A percentile compares a stretch with the other conserved stretches of the same genome.
Evolutionary conservation across 768 basidiomycete species (phyloP).

Genomic region (Hericium coralloides): DNA sequence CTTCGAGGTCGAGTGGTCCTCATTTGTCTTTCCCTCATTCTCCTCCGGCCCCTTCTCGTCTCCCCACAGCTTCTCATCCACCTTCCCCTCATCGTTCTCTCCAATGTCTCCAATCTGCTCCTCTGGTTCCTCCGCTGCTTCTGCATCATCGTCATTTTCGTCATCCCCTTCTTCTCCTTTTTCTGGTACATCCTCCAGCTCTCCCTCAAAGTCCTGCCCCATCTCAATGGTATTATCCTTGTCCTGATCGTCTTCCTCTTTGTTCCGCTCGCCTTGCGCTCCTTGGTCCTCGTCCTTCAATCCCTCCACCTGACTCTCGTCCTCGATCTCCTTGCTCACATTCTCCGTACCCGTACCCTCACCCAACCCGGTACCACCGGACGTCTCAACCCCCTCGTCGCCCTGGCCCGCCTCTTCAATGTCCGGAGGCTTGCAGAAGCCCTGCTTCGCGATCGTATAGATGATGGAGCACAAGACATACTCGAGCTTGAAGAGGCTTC

Average conservation of each 20-base stretch:
- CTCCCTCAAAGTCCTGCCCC: constrained; percentile 82
- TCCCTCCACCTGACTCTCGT: constrained; percentile 95
- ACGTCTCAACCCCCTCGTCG: constrained; percentile 37
- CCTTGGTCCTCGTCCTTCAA: constrained; percentile 45
- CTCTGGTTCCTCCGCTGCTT: constrained; percentile 62
- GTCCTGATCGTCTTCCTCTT: constrained; percentile 32
- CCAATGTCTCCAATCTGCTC: constrained; percentile 82
- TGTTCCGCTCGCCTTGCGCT: constrained; percentile 2
- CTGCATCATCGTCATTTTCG: constrained; percentile 32
- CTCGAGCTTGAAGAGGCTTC: constrained; percentile 76
- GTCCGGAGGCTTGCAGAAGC: constrained; percentile 90
- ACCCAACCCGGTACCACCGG: constrained; percentile 81
- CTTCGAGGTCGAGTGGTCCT: constrained; percentile 50
- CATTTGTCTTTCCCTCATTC: constrained; percentile 46
- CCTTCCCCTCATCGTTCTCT: constrained; percentile 67
- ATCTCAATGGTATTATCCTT: constrained; percentile 83
- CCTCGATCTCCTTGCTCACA: constrained; percentile 90
- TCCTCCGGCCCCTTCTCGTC: constrained; percentile 59
- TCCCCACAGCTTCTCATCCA: constrained; percentile 98
- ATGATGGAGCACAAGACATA: constrained; percentile 70
- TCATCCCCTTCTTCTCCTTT: constrained; percentile 39
- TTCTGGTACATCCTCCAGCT: constrained; percentile 76
- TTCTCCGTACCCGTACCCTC: constrained; percentile 80
- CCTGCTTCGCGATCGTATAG: constrained; percentile 67
- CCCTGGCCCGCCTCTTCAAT: constrained; percentile 42